A percentile compares a stretch with the other conserved stretches of the same genome.
Evolutionary conservation across 2,329 filamentous ascomycete species (phyloP).

Genomic region (Alternaria conjuncta): DNA sequence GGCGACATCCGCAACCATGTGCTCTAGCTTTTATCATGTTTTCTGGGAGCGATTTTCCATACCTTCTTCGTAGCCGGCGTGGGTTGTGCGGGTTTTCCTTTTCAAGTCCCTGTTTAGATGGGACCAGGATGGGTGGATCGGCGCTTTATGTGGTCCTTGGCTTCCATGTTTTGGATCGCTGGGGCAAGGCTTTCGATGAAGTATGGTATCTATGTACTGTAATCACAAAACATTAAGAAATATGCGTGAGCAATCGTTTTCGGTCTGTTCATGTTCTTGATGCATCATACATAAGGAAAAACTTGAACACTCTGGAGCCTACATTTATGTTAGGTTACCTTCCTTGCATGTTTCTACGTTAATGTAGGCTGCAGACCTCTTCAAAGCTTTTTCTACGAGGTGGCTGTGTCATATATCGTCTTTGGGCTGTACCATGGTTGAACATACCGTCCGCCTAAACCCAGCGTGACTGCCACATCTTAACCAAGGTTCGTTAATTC

Average conservation of each 20-base stretch:
- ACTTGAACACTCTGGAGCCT: not conserved
- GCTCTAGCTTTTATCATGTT: slow-evolving; percentile 20
- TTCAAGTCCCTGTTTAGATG: slow-evolving; percentile 7
- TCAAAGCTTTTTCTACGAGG: not conserved
- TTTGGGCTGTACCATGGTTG: not conserved
- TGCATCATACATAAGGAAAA: not conserved
- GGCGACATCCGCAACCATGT: slow-evolving; percentile 4
- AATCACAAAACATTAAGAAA: slow-evolving; percentile 2
- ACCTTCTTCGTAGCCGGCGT: slow-evolving; percentile 37
- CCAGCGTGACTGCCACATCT: not conserved
- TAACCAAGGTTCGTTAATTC: not conserved
- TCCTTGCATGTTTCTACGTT: not conserved
- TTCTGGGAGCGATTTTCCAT: slow-evolving; percentile 11
- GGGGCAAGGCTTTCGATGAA: not conserved
- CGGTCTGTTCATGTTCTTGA: not conserved
- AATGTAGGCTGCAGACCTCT: not conserved
- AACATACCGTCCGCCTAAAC: no score
- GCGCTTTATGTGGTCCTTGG: slow-evolving; percentile 8
- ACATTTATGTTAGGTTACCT: not conserved
- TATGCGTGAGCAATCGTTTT: not conserved
- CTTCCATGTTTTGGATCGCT: slow-evolving; percentile 3
- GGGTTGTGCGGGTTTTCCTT: slow-evolving; percentile 23
- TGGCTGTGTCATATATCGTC: not conserved
- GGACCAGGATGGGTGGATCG: not conserved
- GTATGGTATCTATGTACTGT: slow-evolving; percentile 3